Evolutionary conservation across 768 basidiomycete genomes (phyloP).

Genomic region (Polyporus arcularius): DNA sequence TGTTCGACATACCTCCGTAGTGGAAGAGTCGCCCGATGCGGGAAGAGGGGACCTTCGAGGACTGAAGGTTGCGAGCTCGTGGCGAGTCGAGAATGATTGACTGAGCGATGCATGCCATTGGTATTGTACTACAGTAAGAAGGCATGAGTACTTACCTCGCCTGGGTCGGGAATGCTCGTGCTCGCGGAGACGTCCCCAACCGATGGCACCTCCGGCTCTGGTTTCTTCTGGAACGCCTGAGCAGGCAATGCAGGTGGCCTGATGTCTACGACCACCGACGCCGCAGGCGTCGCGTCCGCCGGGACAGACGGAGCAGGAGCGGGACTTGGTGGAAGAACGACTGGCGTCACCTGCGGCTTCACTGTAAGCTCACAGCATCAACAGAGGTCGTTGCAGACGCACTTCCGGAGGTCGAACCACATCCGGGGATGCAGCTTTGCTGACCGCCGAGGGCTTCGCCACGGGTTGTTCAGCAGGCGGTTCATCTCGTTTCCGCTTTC

Average conservation of each 20-base stretch:
- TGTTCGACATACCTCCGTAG: constrained; percentile 69
- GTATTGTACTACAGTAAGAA: constrained; percentile 14
- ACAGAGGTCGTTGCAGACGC: neutral
- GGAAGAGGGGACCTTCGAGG: constrained; percentile 91
- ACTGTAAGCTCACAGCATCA: neutral
- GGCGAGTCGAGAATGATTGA: neutral
- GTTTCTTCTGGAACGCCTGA: neutral
- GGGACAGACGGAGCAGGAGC: too few relatives aligned
- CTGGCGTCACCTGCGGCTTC: neutral
- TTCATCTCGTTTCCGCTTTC: constrained; percentile 6
- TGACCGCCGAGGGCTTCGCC: neutral
- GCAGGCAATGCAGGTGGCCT: neutral
- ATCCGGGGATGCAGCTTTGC: neutral
- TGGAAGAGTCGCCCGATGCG: constrained; percentile 88
- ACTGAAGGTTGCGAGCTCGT: constrained; percentile 52
- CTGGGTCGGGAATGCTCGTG: constrained; percentile 1
- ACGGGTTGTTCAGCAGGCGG: neutral
- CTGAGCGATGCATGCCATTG: neutral
- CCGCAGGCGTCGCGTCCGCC: neutral
- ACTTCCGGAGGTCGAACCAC: neutral
- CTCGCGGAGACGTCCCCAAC: constrained; percentile 7
- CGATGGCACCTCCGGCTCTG: neutral
- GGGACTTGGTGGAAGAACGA: too few relatives aligned
- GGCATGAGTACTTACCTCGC: constrained; percentile 7
- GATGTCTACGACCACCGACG: neutral